These are phyloP conservation scores for Arthroderma uncinatum DNA, from an alignment of 2,329 filamentous ascomycete genomes.

Conservation along the genomic window DNA sequence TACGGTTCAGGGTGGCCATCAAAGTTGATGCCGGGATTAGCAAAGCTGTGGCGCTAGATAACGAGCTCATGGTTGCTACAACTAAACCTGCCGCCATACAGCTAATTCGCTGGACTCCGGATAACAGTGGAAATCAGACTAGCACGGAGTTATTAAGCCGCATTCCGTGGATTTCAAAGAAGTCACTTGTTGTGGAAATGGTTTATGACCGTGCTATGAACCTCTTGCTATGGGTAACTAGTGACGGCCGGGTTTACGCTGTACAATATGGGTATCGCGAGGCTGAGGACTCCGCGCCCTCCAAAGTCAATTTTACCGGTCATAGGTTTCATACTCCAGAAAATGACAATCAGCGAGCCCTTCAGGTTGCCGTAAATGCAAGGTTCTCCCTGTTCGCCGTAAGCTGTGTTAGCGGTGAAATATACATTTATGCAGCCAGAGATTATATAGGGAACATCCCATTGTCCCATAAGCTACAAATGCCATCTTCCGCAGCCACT, in stretches of 20 bases:
- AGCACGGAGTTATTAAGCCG: conserved; percentile 80
- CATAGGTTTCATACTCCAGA: conserved; percentile 78
- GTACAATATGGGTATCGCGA: conserved; percentile 57
- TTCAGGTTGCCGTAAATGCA: conserved; percentile 77
- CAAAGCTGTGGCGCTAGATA: conserved; percentile 76
- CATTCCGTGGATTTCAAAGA: conserved; percentile 76
- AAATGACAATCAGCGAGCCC: conserved; percentile 48
- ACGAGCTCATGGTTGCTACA: conserved; percentile 86
- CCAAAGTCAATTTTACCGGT: conserved; percentile 68
- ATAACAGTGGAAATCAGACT: conserved; percentile 70
- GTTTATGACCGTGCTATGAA: conserved; percentile 95
- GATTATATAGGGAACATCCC: conserved; percentile 92
- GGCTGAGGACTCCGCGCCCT: conserved; percentile 35
- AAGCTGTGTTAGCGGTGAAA: conserved; percentile 64
- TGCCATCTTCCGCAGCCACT: conserved; percentile 55
- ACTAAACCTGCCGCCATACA: conserved; percentile 87
- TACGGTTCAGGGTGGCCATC: conserved; percentile 94
- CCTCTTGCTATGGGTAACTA: conserved; percentile 81
- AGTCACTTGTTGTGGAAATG: conserved; percentile 67
- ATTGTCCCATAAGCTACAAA: conserved; percentile 63
- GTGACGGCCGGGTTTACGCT: conserved; percentile 76
- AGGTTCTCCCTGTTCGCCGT: conserved; percentile 88
- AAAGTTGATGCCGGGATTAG: conserved; percentile 93
- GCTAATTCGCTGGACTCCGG: conserved; percentile 88
- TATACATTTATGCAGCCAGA: conserved; percentile 82